Evolutionary conservation across 1,139 yeast species (phyloP).

Genomic region (Geotrichum carabidarum): DNA sequence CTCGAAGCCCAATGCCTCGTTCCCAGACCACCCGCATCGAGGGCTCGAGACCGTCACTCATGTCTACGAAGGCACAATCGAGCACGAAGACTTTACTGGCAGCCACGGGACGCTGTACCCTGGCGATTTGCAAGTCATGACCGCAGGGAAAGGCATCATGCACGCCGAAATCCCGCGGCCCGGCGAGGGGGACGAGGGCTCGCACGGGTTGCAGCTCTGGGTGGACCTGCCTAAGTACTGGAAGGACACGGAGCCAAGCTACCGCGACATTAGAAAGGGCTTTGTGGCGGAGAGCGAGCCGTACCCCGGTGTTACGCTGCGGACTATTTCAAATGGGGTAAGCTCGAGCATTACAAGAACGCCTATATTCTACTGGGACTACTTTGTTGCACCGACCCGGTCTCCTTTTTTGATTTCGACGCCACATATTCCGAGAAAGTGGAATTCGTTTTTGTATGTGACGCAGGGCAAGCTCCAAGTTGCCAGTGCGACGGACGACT

Average conservation of each 20-base stretch:
- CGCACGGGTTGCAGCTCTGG: conserved; percentile 74
- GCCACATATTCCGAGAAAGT: conserved; percentile 45
- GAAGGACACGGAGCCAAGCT: conserved; percentile 66
- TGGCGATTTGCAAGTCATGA: conserved; percentile 84
- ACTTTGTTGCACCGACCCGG: neutral
- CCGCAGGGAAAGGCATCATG: conserved; percentile 78
- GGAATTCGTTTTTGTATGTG: conserved; percentile 61
- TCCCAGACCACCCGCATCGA: conserved; percentile 83
- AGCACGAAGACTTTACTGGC: conserved; percentile 87
- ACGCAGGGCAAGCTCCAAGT: neutral
- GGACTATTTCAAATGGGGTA: conserved; percentile 28
- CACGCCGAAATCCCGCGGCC: conserved; percentile 67
- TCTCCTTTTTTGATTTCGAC: neutral
- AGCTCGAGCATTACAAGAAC: neutral
- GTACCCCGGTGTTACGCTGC: conserved; percentile 48
- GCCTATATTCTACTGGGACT: conserved; percentile 5
- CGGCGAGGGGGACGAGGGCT: neutral
- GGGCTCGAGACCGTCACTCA: conserved; percentile 80
- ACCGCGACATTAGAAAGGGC: conserved; percentile 64
- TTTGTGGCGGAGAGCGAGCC: conserved; percentile 67
- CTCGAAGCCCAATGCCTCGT: conserved; percentile 51
- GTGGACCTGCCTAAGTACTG: conserved; percentile 71
- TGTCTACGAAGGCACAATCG: conserved; percentile 61
- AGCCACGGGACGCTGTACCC: conserved; percentile 62
- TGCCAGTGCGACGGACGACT: conserved; percentile 30